A percentile compares a stretch with the other conserved stretches of the same genome.
Evolutionary conservation across 345 rosid species (phyloP).

Genomic region (Stellera chamaejasme): DNA sequence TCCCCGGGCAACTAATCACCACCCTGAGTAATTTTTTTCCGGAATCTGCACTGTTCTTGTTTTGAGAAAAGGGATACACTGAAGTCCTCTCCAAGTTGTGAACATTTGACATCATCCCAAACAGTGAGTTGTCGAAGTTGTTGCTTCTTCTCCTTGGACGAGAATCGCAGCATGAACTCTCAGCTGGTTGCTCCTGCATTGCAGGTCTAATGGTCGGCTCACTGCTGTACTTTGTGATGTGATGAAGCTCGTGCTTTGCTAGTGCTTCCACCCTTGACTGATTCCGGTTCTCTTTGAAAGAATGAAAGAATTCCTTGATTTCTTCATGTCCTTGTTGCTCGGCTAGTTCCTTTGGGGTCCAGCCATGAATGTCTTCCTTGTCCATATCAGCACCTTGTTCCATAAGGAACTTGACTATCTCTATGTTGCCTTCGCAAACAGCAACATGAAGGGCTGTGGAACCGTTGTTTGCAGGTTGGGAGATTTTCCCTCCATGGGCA

Average conservation of each 20-base stretch:
- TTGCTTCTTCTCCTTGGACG: conserved; percentile 51
- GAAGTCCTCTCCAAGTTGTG: conserved; percentile 31
- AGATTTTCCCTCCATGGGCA: conserved; percentile 49
- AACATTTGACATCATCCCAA: conserved; percentile 66
- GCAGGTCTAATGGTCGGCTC: conserved; percentile 56
- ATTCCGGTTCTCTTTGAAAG: conserved; percentile 24
- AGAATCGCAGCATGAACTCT: conserved; percentile 33
- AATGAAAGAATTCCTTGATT: conserved; percentile 43
- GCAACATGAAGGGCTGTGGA: conserved; percentile 76
- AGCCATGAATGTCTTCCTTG: conserved; percentile 47
- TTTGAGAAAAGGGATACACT: conserved; percentile 20
- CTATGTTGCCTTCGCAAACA: conserved; percentile 63
- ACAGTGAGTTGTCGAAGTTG: conserved; percentile 62
- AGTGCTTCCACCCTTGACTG: conserved; percentile 30
- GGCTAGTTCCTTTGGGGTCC: conserved; percentile 71
- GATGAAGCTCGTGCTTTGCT: conserved; percentile 36
- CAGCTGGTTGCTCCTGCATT: conserved; percentile 20
- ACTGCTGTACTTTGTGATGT: conserved; percentile 58
- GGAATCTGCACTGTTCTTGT: not conserved
- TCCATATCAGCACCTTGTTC: conserved; percentile 62
- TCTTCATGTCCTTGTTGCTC: conserved; percentile 88
- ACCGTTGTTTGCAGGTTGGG: conserved; percentile 38
- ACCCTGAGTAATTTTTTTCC: conserved; percentile 36
- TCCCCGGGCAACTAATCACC: conserved; percentile 52
- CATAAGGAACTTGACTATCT: conserved; percentile 61